Evolutionary conservation across 164 flowering plant species (phyloP).

Genomic region (Chloranthus sessilifolius): DNA sequence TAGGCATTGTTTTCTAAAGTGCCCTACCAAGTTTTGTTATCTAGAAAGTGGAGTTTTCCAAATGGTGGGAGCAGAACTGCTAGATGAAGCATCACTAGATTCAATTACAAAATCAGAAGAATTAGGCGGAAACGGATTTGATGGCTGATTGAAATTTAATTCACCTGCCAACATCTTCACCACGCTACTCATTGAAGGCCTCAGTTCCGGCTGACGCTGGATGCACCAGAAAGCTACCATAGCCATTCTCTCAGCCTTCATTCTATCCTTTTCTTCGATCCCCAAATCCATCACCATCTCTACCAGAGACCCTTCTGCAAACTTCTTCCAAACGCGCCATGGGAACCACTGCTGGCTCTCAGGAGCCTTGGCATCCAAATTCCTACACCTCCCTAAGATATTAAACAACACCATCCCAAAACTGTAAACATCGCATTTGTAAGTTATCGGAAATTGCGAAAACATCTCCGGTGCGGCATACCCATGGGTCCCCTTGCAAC

Average conservation of each 20-base stretch:
- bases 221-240: slow-evolving; percentile 10
- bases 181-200: slow-evolving; percentile 11
- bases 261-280: not conserved
- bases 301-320: slow-evolving; percentile 2
- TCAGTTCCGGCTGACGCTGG: not conserved
- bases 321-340: slow-evolving; percentile 17
- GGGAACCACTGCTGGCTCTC: slow-evolving; percentile 14
- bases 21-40: not conserved
- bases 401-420: slow-evolving; percentile 28
- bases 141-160: not conserved
- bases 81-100: not conserved
- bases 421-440: slow-evolving; percentile 25
- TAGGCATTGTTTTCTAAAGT: too few species aligned
- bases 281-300: slow-evolving; percentile 3
- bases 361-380: not conserved
- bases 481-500: slow-evolving; percentile 5
- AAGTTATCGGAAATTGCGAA: slow-evolving; percentile 14
- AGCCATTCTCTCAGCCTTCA: slow-evolving; percentile 2
- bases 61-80: not conserved
- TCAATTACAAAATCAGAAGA: too few species aligned
- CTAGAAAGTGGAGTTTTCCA: slow-evolving; percentile 2
- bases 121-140: not conserved
- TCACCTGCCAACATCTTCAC: slow-evolving; percentile 5
- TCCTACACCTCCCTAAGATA: slow-evolving; percentile 19
- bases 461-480: slow-evolving; percentile 10